Percentiles rank a stretch among this genome's conserved stretches.
Conservation (phyloP, 192 early-diverging fungal species). For the Rhizoclosmatium globosum region DNA sequence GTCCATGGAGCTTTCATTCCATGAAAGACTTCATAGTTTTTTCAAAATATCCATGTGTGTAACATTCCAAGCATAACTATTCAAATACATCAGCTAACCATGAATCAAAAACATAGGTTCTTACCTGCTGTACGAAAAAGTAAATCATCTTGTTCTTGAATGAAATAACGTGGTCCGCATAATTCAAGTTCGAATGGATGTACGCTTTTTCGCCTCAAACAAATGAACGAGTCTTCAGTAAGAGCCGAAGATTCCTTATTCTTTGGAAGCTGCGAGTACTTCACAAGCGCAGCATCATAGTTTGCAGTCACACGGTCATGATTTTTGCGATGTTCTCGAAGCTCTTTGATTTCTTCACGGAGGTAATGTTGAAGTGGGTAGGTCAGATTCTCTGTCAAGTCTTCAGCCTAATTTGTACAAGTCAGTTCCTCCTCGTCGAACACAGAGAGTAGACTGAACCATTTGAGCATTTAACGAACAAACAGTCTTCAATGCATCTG, state of each 20-base stretch:
- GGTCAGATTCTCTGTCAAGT: conserved; percentile 67
- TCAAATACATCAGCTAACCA: not conserved
- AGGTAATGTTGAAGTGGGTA: conserved; percentile 65
- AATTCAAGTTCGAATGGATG: conserved; percentile 63
- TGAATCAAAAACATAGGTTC: conserved; percentile 16
- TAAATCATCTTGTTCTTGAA: conserved; percentile 65
- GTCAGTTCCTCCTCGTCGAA: not conserved
- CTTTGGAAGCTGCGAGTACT: conserved; percentile 65
- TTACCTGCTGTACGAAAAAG: conserved; percentile 58
- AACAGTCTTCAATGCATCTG: conserved; percentile 38
- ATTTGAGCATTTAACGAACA: conserved; percentile 44
- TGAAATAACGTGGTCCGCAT: conserved; percentile 60
- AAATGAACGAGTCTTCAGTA: conserved; percentile 76
- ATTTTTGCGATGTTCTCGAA: conserved; percentile 60
- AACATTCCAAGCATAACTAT: conserved; percentile 56
- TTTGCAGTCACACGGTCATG: conserved; percentile 59
- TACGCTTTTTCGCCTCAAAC: conserved; percentile 69
- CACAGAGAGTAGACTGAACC: conserved; percentile 3
- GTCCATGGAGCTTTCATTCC: conserved; percentile 44
- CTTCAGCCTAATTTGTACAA: conserved; percentile 46
- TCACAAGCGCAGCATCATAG: conserved; percentile 70
- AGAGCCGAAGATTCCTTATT: conserved; percentile 73
- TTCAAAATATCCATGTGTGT: conserved; percentile 55
- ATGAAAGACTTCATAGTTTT: conserved; percentile 41
- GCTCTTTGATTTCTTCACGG: conserved; percentile 70